Evolutionary conservation across 2,329 filamentous ascomycete species (phyloP), one percentile per base, ranked within the genome.

Genomic region (Tolypocladium tropicale): DNA sequence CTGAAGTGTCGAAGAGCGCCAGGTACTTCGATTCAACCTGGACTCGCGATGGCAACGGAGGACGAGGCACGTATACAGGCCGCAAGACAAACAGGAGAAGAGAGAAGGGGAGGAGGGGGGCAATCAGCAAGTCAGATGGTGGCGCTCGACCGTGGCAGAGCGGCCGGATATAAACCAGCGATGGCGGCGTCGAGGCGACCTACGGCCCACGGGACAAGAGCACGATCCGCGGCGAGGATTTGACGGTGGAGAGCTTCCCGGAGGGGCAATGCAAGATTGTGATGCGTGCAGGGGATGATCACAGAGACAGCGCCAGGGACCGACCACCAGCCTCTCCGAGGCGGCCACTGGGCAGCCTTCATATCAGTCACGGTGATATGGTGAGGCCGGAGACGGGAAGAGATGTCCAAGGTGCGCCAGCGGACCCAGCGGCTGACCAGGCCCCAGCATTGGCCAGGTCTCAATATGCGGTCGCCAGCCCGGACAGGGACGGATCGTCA

Each of bases 391-490:
- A 55, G 57, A 59, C 52, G 53, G 25, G 32, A 58, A 46, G 46
- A 58, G 53, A 60, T 51, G 59, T n/a, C 52, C 52, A 60, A 61
- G 61, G 64, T 59, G 43, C 51, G 30, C 10, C 60, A 59, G 61
- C 57, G 64, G 63, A 63, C 64, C 62, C 69, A 74, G 76, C 76
- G 75, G 75, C 65, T 72, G 77, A 72, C 67, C 66, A 70, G 65
- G 68, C 68, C 69, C 72, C 74, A 72, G 80, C 80, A 82, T 81
- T 82, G 79, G 78, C 72, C 74, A 74, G 67, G 50, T 41, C 51
- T 55, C 41, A 55, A 63, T 55, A 66, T 65, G 63, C 57, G 51
- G 58, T 59, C 58, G 61, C 57, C 59, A 53, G 54, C 55, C 57
- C 56, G 63, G 65, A 21, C 23, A 60, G 60, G 63, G 65, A 21